Evolutionary conservation across 2,329 filamentous ascomycete genomes (phyloP).

Genomic region (Phyllosticta capitalensis): DNA sequence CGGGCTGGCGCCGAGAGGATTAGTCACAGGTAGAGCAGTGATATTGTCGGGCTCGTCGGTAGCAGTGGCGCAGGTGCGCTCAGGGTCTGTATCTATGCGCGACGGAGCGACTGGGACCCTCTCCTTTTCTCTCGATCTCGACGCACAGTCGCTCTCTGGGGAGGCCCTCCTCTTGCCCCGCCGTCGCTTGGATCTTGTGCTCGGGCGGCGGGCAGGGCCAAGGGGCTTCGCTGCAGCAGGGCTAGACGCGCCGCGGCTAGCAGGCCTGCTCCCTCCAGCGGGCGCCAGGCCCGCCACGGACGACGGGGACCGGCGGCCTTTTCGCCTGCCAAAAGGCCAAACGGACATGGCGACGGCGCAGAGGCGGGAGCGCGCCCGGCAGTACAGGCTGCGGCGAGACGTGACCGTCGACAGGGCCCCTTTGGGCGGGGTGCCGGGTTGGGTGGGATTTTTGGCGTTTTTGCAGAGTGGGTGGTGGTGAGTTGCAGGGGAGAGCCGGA

Average conservation of each 20-base stretch:
- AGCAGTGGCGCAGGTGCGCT: conserved; percentile 6
- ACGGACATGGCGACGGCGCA: conserved; percentile 52
- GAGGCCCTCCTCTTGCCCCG: conserved; percentile 20
- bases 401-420: neutral
- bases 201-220: conserved; percentile 9
- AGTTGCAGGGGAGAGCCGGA: neutral
- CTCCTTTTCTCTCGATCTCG: conserved; percentile 6
- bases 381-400: neutral
- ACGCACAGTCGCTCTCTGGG: conserved; percentile 7
- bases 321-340: conserved; percentile 61
- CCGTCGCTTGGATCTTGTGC: conserved; percentile 11
- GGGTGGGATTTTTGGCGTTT: neutral
- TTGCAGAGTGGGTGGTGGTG: neutral
- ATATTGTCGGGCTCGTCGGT: conserved; percentile 34
- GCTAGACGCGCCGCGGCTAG: conserved; percentile 14
- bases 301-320: conserved; percentile 5
- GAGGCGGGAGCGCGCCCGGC: conserved; percentile 1
- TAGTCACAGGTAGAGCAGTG: conserved; percentile 36
- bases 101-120: conserved; percentile 1
- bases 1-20: conserved; percentile 35
- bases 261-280: conserved; percentile 38
- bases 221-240: conserved; percentile 11
- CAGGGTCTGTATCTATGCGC: conserved; percentile 5
- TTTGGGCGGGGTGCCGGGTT: neutral
- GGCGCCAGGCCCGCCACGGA: conserved; percentile 30